These are phyloP conservation scores for Galium porrigens DNA, from an alignment of 305 asterid species.

Conservation along the genomic window DNA sequence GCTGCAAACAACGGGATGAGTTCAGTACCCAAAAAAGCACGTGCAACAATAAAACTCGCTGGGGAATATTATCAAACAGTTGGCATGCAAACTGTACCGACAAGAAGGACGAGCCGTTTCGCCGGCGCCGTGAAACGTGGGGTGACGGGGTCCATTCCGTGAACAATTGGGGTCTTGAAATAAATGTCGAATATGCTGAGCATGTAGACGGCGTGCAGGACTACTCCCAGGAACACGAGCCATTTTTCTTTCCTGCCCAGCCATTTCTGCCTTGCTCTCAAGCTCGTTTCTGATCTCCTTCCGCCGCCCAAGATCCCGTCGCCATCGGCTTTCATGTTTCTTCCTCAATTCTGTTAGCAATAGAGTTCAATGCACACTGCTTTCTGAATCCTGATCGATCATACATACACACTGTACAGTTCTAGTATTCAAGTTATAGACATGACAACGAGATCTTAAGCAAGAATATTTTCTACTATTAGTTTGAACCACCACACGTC, in stretches of 20 bases:
- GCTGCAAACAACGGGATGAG: slow-evolving; percentile 35
- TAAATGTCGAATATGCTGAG: slow-evolving; percentile 93
- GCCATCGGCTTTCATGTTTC: slow-evolving; percentile 14
- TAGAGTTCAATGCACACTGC: slow-evolving; percentile 12
- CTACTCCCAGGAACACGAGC: slow-evolving; percentile 69
- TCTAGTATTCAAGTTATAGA: not conserved
- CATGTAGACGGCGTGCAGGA: slow-evolving; percentile 92
- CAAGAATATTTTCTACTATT: not conserved
- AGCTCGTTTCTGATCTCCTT: slow-evolving; percentile 28
- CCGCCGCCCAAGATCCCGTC: slow-evolving; percentile 54
- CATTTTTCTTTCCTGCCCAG: slow-evolving; percentile 56
- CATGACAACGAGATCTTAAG: slow-evolving; percentile 3
- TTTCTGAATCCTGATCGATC: not conserved
- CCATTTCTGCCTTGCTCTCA: slow-evolving; percentile 33
- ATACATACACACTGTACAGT: not conserved
- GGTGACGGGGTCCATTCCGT: slow-evolving; percentile 77
- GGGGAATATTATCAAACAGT: slow-evolving; percentile 32
- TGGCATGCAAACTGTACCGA: slow-evolving; percentile 40
- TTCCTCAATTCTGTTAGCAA: slow-evolving; percentile 22
- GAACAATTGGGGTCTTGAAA: slow-evolving; percentile 90
- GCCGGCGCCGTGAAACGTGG: slow-evolving; percentile 75
- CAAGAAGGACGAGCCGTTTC: slow-evolving; percentile 63
- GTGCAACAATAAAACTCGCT: slow-evolving; percentile 8
- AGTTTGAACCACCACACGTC: not conserved
- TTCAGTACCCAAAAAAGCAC: not conserved